Conservation (phyloP, 768 basidiomycete species). For the Lactarius quietus region DNA sequence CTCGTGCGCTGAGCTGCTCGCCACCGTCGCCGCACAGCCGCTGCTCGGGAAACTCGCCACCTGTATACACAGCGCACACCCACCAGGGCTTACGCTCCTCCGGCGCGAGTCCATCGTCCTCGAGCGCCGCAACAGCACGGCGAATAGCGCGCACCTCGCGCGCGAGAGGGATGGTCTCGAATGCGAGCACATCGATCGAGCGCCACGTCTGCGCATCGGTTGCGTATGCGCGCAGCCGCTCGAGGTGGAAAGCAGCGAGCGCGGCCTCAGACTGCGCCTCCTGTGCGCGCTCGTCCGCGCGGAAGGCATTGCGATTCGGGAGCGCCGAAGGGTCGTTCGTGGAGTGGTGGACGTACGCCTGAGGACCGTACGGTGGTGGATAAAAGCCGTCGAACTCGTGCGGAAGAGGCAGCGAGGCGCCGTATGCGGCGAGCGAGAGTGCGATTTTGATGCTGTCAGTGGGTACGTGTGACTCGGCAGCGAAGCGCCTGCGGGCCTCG, state of each 20-base stretch:
- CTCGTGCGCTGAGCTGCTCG: slow-evolving; percentile 32
- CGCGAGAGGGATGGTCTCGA: slow-evolving; percentile 72
- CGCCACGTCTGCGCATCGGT: slow-evolving; percentile 49
- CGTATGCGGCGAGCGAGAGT: slow-evolving; percentile 72
- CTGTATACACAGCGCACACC: slow-evolving; percentile 64
- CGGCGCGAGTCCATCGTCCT: slow-evolving; percentile 22
- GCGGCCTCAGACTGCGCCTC: slow-evolving; percentile 43
- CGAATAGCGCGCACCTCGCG: slow-evolving; percentile 66
- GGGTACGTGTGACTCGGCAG: slow-evolving; percentile 24
- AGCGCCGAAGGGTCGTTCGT: slow-evolving; percentile 18
- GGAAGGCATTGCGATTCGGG: slow-evolving; percentile 44
- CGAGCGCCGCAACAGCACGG: slow-evolving; percentile 48
- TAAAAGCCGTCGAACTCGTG: slow-evolving; percentile 76
- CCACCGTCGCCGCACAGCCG: slow-evolving; percentile 28
- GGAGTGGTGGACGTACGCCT: slow-evolving; percentile 27
- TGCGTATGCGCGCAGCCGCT: slow-evolving; percentile 54
- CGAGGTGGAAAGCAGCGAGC: slow-evolving; percentile 59
- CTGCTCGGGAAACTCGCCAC: slow-evolving; percentile 45
- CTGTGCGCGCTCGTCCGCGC: slow-evolving; percentile 31
- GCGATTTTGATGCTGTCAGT: slow-evolving; percentile 45
- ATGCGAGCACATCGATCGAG: slow-evolving; percentile 59
- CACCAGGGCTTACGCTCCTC: slow-evolving; percentile 61
- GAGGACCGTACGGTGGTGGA: slow-evolving; percentile 72
- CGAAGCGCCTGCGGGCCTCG: slow-evolving; percentile 42
- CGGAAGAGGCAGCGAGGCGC: slow-evolving; percentile 58